Base-by-base conservation (phyloP, 1,139 yeast genomes). In the Debaryomycetaceae sp. region DNA sequence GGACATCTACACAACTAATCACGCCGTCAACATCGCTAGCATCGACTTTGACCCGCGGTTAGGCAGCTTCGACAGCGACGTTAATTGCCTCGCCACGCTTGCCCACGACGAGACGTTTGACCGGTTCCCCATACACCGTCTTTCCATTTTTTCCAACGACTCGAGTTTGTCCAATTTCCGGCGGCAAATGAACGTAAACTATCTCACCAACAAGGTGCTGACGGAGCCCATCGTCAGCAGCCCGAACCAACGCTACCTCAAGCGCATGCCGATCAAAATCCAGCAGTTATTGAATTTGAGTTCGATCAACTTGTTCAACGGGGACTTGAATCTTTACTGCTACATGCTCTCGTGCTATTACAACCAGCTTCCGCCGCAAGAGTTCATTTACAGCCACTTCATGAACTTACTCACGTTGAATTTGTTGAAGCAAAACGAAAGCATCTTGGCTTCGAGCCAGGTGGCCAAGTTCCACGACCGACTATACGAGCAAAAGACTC, bases 261-360 rank as follows among this genome's bases (percentile, higher is more conserved):
- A 53, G 21, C 56, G 49, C 27, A 47, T 67, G 16, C 73, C 73
- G 1, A 38, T 40, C 7, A 58, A 58, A 34, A 46, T 67, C 19
- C 69, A 65, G 41, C 53, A 56, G 32, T 48, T 66, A 29, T 44
- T 67, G n/a, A 43, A 49, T 30, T 56, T 55, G 32, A 51, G 51
- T 27, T 52, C 65, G 9, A 45, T 63, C 19, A 56, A 57, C 23
- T 41, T 63, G 30, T 62, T 61, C 44, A 63, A 65, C 38, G 36
- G 36, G 16, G 48, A 54, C 24, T 51, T 65, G 35, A 49, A 53
- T 27, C 46, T 63, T 21, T 64, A 54, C 40, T 64, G 60, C 39
- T 67, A 67, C 45, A 60, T 62, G 59, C 43, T 57, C 28, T 63
- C 71, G 8, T 67, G 71, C 38, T 67, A 67, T 42, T 56, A 47